Conservation (phyloP, 2,329 filamentous ascomycete genomes). For the Periconia digitata region DNA sequence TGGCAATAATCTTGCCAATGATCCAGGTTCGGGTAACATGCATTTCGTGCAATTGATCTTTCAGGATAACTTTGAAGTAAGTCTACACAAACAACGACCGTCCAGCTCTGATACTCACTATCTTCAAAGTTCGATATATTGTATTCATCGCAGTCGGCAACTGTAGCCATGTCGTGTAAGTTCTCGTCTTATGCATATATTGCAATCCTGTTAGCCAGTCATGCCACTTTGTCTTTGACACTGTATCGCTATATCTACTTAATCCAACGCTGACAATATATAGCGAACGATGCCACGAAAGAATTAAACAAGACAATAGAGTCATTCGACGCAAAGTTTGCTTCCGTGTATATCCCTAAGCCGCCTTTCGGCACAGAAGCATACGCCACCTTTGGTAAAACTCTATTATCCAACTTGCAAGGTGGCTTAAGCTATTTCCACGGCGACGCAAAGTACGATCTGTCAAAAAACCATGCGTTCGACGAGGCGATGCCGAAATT, state of each 20-base stretch:
- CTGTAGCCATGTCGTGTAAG: conserved; percentile 53
- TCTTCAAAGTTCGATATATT: conserved; percentile 75
- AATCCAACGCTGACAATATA: conserved; percentile 12
- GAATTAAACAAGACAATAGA: conserved; percentile 65
- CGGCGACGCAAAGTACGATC: conserved; percentile 81
- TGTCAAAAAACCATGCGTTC: conserved; percentile 83
- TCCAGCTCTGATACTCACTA: conserved; percentile 1
- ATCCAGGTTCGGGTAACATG: conserved; percentile 70
- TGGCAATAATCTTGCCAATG: conserved; percentile 67
- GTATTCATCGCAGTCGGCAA: conserved; percentile 77
- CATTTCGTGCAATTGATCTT: conserved; percentile 90
- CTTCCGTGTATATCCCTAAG: conserved; percentile 67
- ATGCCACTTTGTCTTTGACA: not conserved
- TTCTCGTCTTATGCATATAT: not conserved
- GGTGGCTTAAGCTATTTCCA: conserved; percentile 94
- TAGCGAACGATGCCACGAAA: conserved; percentile 63
- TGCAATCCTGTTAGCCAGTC: not conserved
- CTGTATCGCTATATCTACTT: not conserved
- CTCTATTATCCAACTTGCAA: conserved; percentile 87
- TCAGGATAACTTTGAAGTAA: conserved; percentile 73
- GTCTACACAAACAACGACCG: conserved; percentile 4
- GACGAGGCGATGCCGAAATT: conserved; percentile 92
- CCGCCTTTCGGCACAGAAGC: conserved; percentile 73
- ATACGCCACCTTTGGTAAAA: conserved; percentile 76
- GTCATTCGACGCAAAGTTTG: conserved; percentile 72